These are phyloP conservation scores for Pugionium cornutum DNA, from an alignment of 345 rosid species.

Conservation along the genomic window DNA sequence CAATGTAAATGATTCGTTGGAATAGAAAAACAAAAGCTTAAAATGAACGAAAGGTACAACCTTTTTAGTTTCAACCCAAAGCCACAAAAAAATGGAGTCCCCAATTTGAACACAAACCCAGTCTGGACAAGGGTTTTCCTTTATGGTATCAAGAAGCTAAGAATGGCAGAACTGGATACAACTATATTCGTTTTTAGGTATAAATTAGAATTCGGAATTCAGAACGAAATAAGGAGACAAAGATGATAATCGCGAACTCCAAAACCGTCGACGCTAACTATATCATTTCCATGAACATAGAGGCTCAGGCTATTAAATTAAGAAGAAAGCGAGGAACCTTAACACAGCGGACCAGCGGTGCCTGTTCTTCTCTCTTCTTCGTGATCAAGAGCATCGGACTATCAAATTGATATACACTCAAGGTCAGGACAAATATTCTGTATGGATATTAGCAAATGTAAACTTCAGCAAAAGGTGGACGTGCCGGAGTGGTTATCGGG, in stretches of 20 bases:
- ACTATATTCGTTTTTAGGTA: background rate
- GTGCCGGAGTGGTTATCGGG: conserved; percentile 66
- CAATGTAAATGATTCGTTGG: background rate
- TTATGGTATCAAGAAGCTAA: too few relatives aligned
- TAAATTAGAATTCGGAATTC: background rate
- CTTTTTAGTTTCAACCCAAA: background rate
- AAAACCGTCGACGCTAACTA: conserved; percentile 10
- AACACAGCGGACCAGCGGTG: background rate
- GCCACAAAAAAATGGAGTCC: too few relatives aligned
- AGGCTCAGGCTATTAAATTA: conserved; percentile 6
- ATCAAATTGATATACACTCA: background rate
- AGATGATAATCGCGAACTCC: background rate
- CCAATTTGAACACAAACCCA: too few relatives aligned
- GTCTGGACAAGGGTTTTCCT: too few relatives aligned
- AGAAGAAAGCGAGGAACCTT: conserved; percentile 17
- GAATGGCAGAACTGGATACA: background rate
- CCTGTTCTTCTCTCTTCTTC: conserved; percentile 1
- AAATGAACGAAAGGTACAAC: background rate
- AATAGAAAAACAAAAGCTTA: background rate
- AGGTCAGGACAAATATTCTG: too few relatives aligned
- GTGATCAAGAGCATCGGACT: conserved; percentile 1
- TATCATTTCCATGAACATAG: background rate
- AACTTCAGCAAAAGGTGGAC: conserved; percentile 20
- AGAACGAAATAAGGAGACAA: background rate
- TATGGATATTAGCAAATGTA: too few relatives aligned